Conservation (phyloP, 129 eudicot genomes). For the Helichrysum umbraculigerum region DNA sequence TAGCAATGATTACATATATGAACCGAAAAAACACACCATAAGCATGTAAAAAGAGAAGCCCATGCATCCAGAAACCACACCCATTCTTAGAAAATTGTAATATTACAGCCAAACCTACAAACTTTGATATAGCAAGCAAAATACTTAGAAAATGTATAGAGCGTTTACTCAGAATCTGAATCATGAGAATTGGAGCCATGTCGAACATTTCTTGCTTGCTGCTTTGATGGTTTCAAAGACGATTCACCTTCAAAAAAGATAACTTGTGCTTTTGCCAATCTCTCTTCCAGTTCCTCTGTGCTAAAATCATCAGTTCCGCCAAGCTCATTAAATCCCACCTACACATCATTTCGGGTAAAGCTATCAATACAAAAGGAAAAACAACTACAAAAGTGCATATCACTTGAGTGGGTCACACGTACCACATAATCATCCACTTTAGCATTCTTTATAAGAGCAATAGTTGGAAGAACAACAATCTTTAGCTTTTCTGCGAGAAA, state of each 20-base stretch:
- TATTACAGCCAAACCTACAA: neutral
- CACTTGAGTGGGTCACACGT: conserved; percentile 12
- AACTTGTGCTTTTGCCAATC: conserved; percentile 80
- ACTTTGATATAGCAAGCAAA: neutral
- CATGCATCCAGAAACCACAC: neutral
- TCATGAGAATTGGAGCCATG: conserved; percentile 70
- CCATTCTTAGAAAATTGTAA: neutral
- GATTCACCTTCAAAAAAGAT: conserved; percentile 84
- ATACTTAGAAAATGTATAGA: neutral
- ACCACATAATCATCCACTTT: conserved; percentile 99
- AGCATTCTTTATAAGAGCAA: conserved; percentile 87
- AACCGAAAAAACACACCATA: neutral
- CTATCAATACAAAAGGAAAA: neutral
- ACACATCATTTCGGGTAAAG: conserved; percentile 7
- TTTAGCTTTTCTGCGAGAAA: conserved; percentile 88
- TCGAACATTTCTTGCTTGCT: conserved; percentile 65
- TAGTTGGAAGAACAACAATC: conserved; percentile 88
- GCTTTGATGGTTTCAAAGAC: conserved; percentile 50
- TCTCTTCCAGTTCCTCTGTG: conserved; percentile 89
- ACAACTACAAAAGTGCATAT: neutral
- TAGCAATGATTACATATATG: neutral
- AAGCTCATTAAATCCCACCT: conserved; percentile 98
- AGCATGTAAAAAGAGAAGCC: neutral
- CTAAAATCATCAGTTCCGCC: conserved; percentile 87
- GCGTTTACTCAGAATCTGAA: conserved; percentile 70